Evolutionary conservation across 2,329 filamentous ascomycete species (phyloP).

Genomic region (Aspergillus ruber): DNA sequence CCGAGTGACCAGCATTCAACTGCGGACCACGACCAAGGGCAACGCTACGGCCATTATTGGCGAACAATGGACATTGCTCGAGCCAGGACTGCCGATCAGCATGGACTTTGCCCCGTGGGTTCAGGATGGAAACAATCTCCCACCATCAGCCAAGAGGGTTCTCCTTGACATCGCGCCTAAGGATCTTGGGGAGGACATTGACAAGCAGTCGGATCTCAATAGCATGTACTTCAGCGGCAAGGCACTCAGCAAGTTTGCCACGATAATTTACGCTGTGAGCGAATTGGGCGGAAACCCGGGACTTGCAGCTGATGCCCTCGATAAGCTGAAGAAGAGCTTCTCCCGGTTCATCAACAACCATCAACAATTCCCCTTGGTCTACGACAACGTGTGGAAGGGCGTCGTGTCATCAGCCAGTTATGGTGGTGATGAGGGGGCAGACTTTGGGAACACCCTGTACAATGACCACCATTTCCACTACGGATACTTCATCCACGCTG

Average conservation of each 20-base stretch:
- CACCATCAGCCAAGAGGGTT: constrained; percentile 47
- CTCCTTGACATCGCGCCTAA: constrained; percentile 59
- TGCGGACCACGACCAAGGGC: constrained; percentile 83
- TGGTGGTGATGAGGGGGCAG: constrained; percentile 58
- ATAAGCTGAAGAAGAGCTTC: constrained; percentile 61
- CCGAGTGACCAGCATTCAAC: constrained; percentile 48
- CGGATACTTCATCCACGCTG: constrained; percentile 83
- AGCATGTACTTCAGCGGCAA: constrained; percentile 95
- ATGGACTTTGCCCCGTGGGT: constrained; percentile 79
- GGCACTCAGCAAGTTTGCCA: constrained; percentile 70
- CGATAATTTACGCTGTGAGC: constrained; percentile 58
- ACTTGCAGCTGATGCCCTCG: constrained; percentile 53
- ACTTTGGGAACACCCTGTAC: constrained; percentile 86
- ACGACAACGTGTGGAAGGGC: constrained; percentile 65
- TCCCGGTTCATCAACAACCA: constrained; percentile 59
- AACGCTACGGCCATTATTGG: constrained; percentile 64
- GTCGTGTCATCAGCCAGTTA: constrained; percentile 72
- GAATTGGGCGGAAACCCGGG: constrained; percentile 56
- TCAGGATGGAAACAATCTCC: constrained; percentile 41
- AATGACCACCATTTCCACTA: constrained; percentile 60
- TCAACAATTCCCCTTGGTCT: constrained; percentile 56
- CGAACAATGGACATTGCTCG: constrained; percentile 70
- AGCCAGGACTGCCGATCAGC: constrained; percentile 61
- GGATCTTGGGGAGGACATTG: constrained; percentile 72
- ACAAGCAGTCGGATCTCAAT: constrained; percentile 64